Evolutionary conservation across 148 eudicot species (phyloP).

Genomic region (Nyssa sinensis): DNA sequence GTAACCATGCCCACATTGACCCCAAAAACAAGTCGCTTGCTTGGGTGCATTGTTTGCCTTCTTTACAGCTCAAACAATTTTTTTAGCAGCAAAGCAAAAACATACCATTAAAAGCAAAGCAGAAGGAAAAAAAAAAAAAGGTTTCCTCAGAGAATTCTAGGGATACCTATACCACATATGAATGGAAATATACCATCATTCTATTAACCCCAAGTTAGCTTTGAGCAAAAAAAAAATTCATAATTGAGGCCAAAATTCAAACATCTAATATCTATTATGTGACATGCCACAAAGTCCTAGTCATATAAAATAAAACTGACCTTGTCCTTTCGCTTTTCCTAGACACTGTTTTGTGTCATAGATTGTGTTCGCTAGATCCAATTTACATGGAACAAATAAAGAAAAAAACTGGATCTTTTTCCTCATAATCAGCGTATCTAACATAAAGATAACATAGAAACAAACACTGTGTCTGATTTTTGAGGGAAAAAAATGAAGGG

Average conservation of each 20-base stretch:
- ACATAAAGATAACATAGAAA: not conserved
- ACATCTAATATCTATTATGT: not conserved
- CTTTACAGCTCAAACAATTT: not conserved
- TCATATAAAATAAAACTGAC: not conserved
- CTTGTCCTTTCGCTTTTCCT: not conserved
- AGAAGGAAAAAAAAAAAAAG: not conserved
- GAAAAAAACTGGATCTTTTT: not conserved
- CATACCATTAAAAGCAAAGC: too few relatives aligned
- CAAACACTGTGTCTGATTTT: not conserved
- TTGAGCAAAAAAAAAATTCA: not conserved
- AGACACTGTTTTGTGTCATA: not conserved
- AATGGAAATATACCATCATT: not conserved
- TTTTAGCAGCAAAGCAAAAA: not conserved
- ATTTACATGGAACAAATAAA: not conserved
- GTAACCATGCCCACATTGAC: not conserved
- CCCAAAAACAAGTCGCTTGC: too few relatives aligned
- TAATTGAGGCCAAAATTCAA: not conserved
- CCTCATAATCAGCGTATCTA: too few relatives aligned
- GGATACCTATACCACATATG: too few relatives aligned
- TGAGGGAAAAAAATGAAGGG: not conserved
- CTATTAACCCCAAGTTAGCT: not conserved
- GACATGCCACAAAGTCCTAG: not conserved
- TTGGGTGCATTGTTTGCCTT: not conserved
- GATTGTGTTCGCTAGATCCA: not conserved
- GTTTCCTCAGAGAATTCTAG: not conserved